Percentiles rank a stretch among this genome's conserved stretches.
Conservation (phyloP, 1,284 basidiomycete genomes). For the Ustanciosporium gigantosporum region DNA sequence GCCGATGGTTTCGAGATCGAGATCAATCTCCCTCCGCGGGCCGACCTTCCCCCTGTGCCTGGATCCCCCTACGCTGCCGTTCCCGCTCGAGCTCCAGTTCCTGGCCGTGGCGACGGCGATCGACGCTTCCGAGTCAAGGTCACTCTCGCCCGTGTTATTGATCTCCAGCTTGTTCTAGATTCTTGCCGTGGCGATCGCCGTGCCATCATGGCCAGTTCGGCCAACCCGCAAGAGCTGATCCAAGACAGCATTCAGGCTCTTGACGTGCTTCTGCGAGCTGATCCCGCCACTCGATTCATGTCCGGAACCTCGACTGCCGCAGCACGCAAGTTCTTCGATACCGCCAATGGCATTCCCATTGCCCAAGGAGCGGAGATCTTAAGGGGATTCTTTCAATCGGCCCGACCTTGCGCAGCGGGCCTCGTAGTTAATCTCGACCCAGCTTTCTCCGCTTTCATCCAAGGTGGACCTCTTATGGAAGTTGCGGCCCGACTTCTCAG, state of each 20-base stretch:
- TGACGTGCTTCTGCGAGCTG: constrained; percentile 23
- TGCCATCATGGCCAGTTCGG: constrained; percentile 20
- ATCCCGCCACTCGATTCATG: constrained; percentile 7
- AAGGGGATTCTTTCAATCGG: constrained; percentile 47
- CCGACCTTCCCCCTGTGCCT: constrained; percentile 5
- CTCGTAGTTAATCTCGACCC: constrained; percentile 52
- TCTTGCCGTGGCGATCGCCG: constrained; percentile 30
- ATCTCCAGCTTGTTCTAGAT: constrained; percentile 11
- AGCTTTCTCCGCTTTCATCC: constrained; percentile 41
- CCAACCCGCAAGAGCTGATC: constrained; percentile 20
- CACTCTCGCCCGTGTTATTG: constrained; percentile 16
- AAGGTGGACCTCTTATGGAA: constrained; percentile 26
- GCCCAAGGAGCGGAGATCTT: constrained; percentile 39
- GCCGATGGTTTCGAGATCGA: constrained; percentile 12
- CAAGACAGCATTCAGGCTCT: constrained; percentile 30
- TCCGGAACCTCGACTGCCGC: constrained; percentile 22
- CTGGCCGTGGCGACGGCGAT: neutral
- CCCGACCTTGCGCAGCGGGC: constrained; percentile 37
- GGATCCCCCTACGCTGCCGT: neutral
- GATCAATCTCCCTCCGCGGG: constrained; percentile 22
- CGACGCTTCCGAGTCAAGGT: constrained; percentile 32
- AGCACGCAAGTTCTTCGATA: constrained; percentile 44
- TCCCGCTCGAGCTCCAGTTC: neutral
- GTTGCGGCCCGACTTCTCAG: constrained; percentile 32
- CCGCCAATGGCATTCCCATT: constrained; percentile 18